Base-by-base conservation (phyloP, 257 asterid species). In the Henckelia pumila region DNA sequence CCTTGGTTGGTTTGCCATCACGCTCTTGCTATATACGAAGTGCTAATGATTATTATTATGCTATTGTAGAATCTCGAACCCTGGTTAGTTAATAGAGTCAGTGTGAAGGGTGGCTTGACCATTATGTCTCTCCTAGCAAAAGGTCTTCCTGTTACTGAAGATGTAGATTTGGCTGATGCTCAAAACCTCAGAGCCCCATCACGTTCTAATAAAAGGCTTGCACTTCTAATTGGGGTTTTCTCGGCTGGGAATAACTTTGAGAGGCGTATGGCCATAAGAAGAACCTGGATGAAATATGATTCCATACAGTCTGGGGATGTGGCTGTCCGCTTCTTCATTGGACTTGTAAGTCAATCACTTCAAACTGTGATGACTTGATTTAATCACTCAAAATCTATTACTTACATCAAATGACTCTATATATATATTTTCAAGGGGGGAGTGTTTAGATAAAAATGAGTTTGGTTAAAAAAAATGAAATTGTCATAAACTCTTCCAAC, bases 261-360 rank as follows among this genome's bases (percentile, higher is more conserved):
- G 83, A 88, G 96, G 72, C 95, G 99, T 5, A 86, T 88, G 99
- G 95, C 97, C 28, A 69, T 93, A 59, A 85, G 99, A 74, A 88
- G 92, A 78, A 82, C 95, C 40, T 93, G 97, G 99, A 93, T 93
- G 99, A 97, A 86, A 66, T 93, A 86, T 66, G 89, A 85, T 65
- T 87, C 89, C 11, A 89, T 90, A 40, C 92, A 84, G 16, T 70
- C 81, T 1, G 97, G 95, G 67, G 83, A 76, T 57, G 99, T 93
- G 71, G 97, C 89, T 53, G 95, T 90, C 22, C 96, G 95, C 60
- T 93, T 93, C 79, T 85, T 90, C 85, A 84, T 90, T 58, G 99
- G 99, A 77, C 95, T 93, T 77, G 99, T 93, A 79, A 90, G 99
- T 85, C 79, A 71, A 74, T 73, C 70, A 30, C 59, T 64, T 56